Conservation (phyloP, 371 early-diverging fungal genomes). For the Amoeboradix gromovi region DNA sequence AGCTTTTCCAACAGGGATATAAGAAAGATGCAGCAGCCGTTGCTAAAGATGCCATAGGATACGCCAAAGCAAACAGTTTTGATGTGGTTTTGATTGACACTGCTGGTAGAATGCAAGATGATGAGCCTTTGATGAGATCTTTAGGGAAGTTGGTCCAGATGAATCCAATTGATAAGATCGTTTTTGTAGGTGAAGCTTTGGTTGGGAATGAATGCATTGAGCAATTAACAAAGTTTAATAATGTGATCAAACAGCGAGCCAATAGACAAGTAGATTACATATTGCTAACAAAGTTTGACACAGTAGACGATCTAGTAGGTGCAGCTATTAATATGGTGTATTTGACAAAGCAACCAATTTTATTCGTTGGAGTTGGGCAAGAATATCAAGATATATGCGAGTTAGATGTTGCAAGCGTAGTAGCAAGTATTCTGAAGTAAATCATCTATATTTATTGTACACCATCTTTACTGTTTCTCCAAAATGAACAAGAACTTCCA, state of each 20-base stretch:
- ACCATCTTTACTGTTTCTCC: background rate
- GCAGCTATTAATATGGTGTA: constrained; percentile 91
- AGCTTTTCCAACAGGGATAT: constrained; percentile 90
- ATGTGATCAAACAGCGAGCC: constrained; percentile 63
- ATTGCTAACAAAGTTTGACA: constrained; percentile 92
- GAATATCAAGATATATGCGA: too few species aligned
- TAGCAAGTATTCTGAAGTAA: too few species aligned
- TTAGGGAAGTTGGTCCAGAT: constrained; percentile 70
- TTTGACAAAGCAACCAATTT: constrained; percentile 80
- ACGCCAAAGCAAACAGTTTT: constrained; percentile 39
- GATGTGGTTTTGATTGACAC: constrained; percentile 97
- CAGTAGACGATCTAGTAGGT: constrained; percentile 93
- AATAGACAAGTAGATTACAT: constrained; percentile 84
- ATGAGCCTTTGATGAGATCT: constrained; percentile 87
- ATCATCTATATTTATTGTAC: background rate
- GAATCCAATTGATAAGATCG: constrained; percentile 84
- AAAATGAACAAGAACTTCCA: background rate
- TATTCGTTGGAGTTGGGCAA: constrained; percentile 97
- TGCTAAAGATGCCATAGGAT: constrained; percentile 81
- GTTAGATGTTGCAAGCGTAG: too few species aligned
- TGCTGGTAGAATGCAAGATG: constrained; percentile 98
- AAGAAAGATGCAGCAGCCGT: constrained; percentile 93
- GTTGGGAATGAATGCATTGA: constrained; percentile 95
- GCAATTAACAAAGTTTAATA: constrained; percentile 91
- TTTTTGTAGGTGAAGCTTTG: constrained; percentile 97